Evolutionary conservation across 2,329 filamentous ascomycete genomes (phyloP).

Genomic region (Lecanicillium sp.): DNA sequence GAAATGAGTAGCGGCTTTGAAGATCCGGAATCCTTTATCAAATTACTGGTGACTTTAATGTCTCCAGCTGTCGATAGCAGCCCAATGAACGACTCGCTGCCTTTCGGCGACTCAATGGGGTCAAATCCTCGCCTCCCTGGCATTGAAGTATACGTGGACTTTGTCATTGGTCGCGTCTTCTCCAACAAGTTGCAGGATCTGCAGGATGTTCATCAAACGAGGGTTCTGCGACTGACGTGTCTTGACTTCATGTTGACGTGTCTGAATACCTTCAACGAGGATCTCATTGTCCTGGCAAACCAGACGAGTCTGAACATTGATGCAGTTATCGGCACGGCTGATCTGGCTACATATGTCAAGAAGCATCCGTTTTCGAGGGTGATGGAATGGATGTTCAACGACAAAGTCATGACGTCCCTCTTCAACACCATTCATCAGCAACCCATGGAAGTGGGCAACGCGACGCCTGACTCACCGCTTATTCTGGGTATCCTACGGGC

Average conservation of each 20-base stretch:
- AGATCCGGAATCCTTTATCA: slow-evolving; percentile 76
- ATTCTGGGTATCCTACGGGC: slow-evolving; percentile 70
- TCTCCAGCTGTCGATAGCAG: slow-evolving; percentile 54
- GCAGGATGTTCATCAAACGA: slow-evolving; percentile 59
- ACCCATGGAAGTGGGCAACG: slow-evolving; percentile 60
- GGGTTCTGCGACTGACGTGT: slow-evolving; percentile 70
- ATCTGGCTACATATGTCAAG: slow-evolving; percentile 70
- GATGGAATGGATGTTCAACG: slow-evolving; percentile 98
- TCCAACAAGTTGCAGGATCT: slow-evolving; percentile 58
- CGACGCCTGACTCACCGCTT: slow-evolving; percentile 70
- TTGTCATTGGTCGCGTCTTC: slow-evolving; percentile 74
- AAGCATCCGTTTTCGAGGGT: slow-evolving; percentile 89
- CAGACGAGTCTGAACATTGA: slow-evolving; percentile 71
- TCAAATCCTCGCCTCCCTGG: slow-evolving; percentile 68
- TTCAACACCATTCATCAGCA: slow-evolving; percentile 76
- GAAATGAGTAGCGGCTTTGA: slow-evolving; percentile 75
- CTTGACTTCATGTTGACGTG: slow-evolving; percentile 77
- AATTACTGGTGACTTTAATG: slow-evolving; percentile 66
- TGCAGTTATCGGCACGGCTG: slow-evolving; percentile 62
- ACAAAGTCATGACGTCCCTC: slow-evolving; percentile 72
- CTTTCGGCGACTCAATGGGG: slow-evolving; percentile 82
- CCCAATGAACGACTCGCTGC: slow-evolving; percentile 64
- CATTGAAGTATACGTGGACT: slow-evolving; percentile 90
- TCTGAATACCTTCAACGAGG: slow-evolving; percentile 85
- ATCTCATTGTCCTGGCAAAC: slow-evolving; percentile 79